Percentiles rank a stretch among this genome's conserved stretches.
phyloP scores from a whole-genome alignment of 345 rosid genomes.

The Populus deltoides region DNA sequence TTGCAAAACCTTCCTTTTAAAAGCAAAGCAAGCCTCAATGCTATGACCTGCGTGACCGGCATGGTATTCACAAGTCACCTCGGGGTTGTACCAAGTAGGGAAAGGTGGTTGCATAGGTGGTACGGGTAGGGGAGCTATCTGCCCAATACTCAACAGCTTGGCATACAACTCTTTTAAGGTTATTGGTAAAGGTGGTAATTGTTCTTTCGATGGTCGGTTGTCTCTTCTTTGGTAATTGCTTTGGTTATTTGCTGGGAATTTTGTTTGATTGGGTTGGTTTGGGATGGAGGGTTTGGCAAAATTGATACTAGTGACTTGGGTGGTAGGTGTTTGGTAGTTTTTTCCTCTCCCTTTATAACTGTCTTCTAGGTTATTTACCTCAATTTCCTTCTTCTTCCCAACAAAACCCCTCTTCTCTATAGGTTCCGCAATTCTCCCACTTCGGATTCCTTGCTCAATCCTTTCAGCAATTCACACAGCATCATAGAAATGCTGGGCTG shows the following conservation, averaged over 20 bases:
- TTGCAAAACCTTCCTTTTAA: too few species aligned
- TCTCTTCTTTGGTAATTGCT: too few species aligned
- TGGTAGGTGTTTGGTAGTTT: too few species aligned
- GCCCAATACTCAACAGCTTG: rapidly evolving
- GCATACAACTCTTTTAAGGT: too few species aligned
- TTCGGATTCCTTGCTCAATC: background rate
- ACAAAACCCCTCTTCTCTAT: background rate
- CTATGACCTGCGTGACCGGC: background rate
- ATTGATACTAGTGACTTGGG: too few species aligned
- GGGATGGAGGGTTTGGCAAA: background rate
- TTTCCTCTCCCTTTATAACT: rapidly evolving
- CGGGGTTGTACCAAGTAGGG: background rate
- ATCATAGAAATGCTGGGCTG: background rate
- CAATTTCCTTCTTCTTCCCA: background rate
- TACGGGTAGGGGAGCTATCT: too few species aligned
- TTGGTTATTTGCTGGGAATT: too few species aligned
- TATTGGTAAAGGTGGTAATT: too few species aligned
- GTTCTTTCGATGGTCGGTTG: too few species aligned
- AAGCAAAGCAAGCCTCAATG: rapidly evolving
- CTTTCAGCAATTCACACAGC: background rate
- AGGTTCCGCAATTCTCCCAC: background rate
- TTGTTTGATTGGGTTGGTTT: too few species aligned
- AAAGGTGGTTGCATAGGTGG: background rate
- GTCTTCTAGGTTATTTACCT: background rate
- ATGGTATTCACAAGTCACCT: background rate